Base-by-base conservation (phyloP, 768 basidiomycete species). In the Russula vinacea region DNA sequence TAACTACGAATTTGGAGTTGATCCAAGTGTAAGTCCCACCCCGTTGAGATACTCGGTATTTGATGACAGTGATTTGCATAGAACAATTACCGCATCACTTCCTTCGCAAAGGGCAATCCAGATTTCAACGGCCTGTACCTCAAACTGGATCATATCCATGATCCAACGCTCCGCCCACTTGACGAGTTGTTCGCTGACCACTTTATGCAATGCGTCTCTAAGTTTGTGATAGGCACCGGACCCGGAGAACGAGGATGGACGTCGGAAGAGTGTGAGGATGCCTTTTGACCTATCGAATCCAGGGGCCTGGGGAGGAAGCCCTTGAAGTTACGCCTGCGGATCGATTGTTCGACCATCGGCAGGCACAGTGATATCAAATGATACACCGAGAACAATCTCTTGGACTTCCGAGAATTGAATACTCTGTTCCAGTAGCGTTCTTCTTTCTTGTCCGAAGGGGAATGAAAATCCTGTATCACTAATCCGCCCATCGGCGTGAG, bases 131-230 rank as follows among this genome's bases (percentile, higher is more conserved):
- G 47, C 26, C 4, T 9, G 5, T 16, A 17, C 26, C 61, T 62
- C 32, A 35, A 42, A 29, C 45, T 56, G 26, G 54, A 39, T 32
- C 60, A 62, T 49, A 62, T 60, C 8, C 32, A 19, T 14, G 52
- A 60, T 8, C 22, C 60, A n/a, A 53, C 42, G 24, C 29, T 60
- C 53, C 51, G 52, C 32, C 60, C 60, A 8, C 60, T 60, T 11
- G 60, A 54, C 10, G 60, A 60, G 22, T 39, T 60, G 16, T 35
- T 60, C 42, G 54, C 16, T 9, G 52, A 60, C 17, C 42, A 54
- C 10, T 54, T 60, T 19, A 54, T 44, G 40, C 52, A 54, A 2
- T 40, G 60, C 9, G 1, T 60, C 3, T 44, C 24, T 29, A 60
- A 53, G 14, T n/a, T 44, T 42, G n/a, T 61, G 44, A 61, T 14